Conservation (phyloP, 768 basidiomycete genomes). For the Trichaptum fuscoviolaceum region DNA sequence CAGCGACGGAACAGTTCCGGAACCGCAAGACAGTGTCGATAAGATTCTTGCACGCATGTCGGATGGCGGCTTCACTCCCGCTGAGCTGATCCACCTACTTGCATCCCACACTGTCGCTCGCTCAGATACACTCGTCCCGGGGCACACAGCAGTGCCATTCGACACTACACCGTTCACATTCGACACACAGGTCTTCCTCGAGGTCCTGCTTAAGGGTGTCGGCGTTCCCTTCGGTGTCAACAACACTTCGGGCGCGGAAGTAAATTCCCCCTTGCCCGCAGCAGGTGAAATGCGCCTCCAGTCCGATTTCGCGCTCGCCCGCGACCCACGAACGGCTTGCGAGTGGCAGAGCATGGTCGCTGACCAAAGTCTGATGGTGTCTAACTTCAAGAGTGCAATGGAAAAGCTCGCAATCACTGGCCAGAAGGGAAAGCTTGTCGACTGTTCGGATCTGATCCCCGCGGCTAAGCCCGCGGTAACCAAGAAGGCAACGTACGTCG, state of each 20-base stretch:
- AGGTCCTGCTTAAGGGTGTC: conserved; percentile 19
- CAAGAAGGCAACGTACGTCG: conserved; percentile 20
- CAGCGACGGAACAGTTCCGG: conserved; percentile 15
- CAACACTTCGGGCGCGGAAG: conserved; percentile 27
- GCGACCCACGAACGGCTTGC: conserved; percentile 42
- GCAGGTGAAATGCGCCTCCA: conserved; percentile 39
- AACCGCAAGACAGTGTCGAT: conserved; percentile 18
- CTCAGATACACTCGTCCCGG: conserved; percentile 21
- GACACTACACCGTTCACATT: conserved; percentile 18
- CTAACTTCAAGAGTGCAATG: conserved; percentile 38
- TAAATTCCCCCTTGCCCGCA: conserved; percentile 29
- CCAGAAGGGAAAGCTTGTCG: conserved; percentile 32
- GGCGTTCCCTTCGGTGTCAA: conserved; percentile 25
- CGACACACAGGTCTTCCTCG: conserved; percentile 21
- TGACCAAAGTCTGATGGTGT: conserved; percentile 29
- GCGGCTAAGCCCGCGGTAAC: conserved; percentile 17
- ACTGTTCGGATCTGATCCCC: conserved; percentile 44
- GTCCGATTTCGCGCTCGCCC: conserved; percentile 30
- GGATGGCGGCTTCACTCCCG: conserved; percentile 19
- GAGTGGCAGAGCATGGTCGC: conserved; percentile 33
- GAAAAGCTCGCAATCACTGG: conserved; percentile 38
- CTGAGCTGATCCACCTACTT: conserved; percentile 20
- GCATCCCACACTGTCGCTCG: conserved; percentile 22
- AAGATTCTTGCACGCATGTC: conserved; percentile 20
- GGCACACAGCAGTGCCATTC: conserved; percentile 22